These are phyloP conservation scores for Aspergillus clavatus DNA, from an alignment of 2,329 filamentous ascomycete genomes.

Conservation along the genomic window DNA sequence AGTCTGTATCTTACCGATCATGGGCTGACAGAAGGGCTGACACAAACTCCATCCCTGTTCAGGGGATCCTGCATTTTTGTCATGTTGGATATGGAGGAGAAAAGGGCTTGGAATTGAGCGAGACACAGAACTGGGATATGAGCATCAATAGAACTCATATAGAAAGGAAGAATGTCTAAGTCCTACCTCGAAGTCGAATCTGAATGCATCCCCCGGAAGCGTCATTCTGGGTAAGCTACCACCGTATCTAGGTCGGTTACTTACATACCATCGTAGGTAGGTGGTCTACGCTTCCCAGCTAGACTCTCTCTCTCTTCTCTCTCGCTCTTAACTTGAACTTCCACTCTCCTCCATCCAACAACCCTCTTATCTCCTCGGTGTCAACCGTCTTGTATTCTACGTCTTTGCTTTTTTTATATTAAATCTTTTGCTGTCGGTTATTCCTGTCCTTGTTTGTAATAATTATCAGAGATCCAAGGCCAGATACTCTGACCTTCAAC, in stretches of 20 bases:
- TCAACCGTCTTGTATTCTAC: slow-evolving; percentile 1
- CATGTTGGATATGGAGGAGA: neutral
- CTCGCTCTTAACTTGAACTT: slow-evolving; percentile 3
- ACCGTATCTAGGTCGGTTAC: too few relatives aligned
- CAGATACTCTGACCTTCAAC: neutral
- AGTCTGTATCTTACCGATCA: neutral
- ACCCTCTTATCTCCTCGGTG: neutral
- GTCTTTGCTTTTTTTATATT: neutral
- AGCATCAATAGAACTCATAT: too few relatives aligned
- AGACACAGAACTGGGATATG: neutral
- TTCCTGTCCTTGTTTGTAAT: slow-evolving; percentile 2
- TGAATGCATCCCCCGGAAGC: slow-evolving; percentile 10
- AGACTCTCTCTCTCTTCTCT: slow-evolving; percentile 6
- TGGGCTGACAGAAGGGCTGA: neutral
- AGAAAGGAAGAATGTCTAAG: too few relatives aligned
- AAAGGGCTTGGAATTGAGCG: neutral
- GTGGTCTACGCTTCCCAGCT: neutral
- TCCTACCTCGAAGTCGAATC: neutral
- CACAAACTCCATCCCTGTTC: neutral
- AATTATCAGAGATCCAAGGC: neutral
- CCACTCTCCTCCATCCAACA: neutral
- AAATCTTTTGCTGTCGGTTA: neutral
- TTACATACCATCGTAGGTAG: neutral
- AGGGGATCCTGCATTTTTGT: neutral
- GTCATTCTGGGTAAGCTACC: slow-evolving; percentile 1